These are phyloP conservation scores for Isoetes taiwanensis DNA, from an alignment of 75 land plant species.

Conservation along the genomic window DNA sequence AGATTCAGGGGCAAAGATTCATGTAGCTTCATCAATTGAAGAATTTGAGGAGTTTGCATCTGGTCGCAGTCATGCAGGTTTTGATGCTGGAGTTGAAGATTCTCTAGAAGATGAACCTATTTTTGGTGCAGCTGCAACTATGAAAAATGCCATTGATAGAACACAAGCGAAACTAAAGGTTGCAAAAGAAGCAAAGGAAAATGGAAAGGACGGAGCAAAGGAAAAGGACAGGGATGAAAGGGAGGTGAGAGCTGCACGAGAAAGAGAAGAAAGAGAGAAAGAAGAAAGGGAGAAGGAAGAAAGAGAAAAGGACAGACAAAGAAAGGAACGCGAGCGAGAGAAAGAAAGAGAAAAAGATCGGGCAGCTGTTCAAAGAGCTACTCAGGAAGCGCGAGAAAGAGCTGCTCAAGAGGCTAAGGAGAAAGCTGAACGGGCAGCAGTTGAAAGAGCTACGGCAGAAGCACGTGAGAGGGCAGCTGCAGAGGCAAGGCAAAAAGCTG, in stretches of 20 bases:
- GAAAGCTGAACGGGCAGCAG: constrained; percentile 54
- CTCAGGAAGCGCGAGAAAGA: neutral
- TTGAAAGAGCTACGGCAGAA: constrained; percentile 65
- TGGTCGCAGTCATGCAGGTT: constrained; percentile 24
- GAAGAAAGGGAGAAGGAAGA: neutral
- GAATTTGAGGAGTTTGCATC: constrained; percentile 62
- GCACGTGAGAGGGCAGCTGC: constrained; percentile 58
- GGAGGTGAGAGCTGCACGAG: constrained; percentile 36
- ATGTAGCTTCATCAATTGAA: constrained; percentile 31
- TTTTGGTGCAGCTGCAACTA: constrained; percentile 53
- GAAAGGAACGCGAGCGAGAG: too few species aligned
- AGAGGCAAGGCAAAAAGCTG: constrained; percentile 51
- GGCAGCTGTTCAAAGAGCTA: constrained; percentile 28
- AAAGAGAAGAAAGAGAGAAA: constrained; percentile 12
- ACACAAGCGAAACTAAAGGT: constrained; percentile 69
- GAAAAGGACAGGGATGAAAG: neutral
- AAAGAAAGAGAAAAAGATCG: constrained; percentile 4
- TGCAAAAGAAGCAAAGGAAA: constrained; percentile 62
- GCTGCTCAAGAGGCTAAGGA: constrained; percentile 33
- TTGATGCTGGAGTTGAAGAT: constrained; percentile 23
- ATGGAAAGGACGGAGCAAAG: constrained; percentile 22
- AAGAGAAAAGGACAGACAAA: too few species aligned
- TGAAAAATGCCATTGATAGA: constrained; percentile 72
- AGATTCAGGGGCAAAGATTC: constrained; percentile 6
- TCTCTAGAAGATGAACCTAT: too few species aligned